Percentiles rank a stretch among this genome's conserved stretches.
Conservation (phyloP, 768 basidiomycete species). For the Myochromella boudieri region DNA sequence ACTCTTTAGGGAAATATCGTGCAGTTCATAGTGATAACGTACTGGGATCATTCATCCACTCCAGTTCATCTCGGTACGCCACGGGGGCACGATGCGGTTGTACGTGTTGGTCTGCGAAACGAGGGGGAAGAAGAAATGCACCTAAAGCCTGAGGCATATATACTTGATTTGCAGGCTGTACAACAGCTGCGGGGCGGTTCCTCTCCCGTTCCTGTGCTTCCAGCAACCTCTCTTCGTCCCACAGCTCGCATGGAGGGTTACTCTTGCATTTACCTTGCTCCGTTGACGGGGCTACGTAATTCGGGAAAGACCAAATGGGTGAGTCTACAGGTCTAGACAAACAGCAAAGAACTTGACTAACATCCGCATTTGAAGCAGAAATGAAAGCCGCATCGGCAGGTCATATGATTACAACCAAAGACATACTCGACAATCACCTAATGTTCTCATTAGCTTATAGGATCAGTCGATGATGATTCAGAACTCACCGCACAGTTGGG, state of each 20-base stretch:
- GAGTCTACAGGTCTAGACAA: no score
- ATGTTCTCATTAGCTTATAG: neutral
- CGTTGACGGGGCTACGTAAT: conserved; percentile 16
- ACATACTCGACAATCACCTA: conserved; percentile 26
- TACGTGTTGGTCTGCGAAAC: no score
- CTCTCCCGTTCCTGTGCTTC: conserved; percentile 26
- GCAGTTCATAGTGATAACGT: neutral
- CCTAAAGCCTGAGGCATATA: no score
- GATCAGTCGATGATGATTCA: neutral
- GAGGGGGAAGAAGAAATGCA: no score
- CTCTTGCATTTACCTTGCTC: conserved; percentile 27
- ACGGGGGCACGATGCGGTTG: neutral
- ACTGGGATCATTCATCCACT: conserved; percentile 25
- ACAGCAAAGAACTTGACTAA: conserved; percentile 19
- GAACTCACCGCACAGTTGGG: conserved; percentile 25
- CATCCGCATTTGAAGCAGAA: conserved; percentile 44
- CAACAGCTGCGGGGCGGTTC: conserved; percentile 11
- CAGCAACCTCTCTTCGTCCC: conserved; percentile 37
- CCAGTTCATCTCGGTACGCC: conserved; percentile 10
- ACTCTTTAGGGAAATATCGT: neutral
- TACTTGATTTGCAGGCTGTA: neutral
- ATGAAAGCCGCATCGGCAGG: conserved; percentile 37
- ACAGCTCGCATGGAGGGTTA: conserved; percentile 32
- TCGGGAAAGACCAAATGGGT: neutral
- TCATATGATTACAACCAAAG: conserved; percentile 41